Percentiles rank a stretch among this genome's conserved stretches.
phyloP scores from a whole-genome alignment of 2,329 filamentous ascomycete species.

The Hypoxylon sp. region DNA sequence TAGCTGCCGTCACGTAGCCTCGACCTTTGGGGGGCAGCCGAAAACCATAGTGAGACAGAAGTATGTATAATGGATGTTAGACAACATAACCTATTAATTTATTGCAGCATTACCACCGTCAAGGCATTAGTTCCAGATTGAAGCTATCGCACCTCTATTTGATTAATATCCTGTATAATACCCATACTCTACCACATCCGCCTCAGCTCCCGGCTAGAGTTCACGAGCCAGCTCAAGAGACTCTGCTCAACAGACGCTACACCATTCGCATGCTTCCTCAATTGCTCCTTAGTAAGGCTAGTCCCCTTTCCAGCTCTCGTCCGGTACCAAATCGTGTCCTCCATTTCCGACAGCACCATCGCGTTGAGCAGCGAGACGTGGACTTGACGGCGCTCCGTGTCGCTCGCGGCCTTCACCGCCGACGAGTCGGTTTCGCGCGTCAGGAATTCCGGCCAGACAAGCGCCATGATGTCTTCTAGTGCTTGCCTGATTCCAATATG shows the following conservation, averaged over 20 bases:
- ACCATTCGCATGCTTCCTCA: slow-evolving; percentile 30
- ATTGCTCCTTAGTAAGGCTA: slow-evolving; percentile 38
- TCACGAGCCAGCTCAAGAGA: slow-evolving; percentile 41
- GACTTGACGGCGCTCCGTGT: slow-evolving; percentile 43
- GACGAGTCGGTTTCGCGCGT: slow-evolving; percentile 44
- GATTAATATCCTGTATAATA: not conserved
- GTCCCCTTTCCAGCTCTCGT: slow-evolving; percentile 29
- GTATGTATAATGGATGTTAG: not conserved
- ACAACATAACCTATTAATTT: not conserved
- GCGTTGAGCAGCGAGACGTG: slow-evolving; percentile 46
- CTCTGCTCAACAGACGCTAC: slow-evolving; percentile 40
- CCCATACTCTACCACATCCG: slow-evolving; percentile 47
- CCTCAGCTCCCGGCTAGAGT: slow-evolving; percentile 27
- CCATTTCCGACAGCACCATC: slow-evolving; percentile 47
- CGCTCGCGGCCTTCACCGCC: slow-evolving; percentile 30
- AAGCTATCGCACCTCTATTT: not conserved
- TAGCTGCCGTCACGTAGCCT: too few species aligned
- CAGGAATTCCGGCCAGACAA: slow-evolving; percentile 47
- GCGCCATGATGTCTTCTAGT: slow-evolving; percentile 36
- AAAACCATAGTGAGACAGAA: too few species aligned
- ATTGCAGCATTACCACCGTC: not conserved
- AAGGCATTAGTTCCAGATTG: not conserved
- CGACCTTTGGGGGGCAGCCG: too few species aligned
- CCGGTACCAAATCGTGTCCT: slow-evolving; percentile 46
- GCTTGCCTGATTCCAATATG: slow-evolving; percentile 30